Evolutionary conservation across 208 protist species (phyloP).

Genomic region (Trypanosomatidae sp.): DNA sequence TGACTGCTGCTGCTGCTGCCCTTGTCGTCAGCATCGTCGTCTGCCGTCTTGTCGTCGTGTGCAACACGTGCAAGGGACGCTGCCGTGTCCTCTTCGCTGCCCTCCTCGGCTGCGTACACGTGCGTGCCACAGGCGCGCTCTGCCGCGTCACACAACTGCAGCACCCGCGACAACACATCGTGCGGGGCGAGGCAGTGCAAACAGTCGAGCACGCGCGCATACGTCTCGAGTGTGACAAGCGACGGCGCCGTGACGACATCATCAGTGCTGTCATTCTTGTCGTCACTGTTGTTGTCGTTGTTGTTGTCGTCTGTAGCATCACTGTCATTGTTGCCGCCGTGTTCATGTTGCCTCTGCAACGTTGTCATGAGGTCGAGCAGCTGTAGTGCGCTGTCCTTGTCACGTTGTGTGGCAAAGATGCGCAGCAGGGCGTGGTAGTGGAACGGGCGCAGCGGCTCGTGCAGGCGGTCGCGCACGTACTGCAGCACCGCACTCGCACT

Average conservation of each 20-base stretch:
- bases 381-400: conserved; percentile 53
- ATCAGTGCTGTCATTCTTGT: too few species aligned
- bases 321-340: too few species aligned
- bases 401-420: conserved; percentile 56
- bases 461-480: conserved; percentile 63
- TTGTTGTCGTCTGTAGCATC: too few species aligned
- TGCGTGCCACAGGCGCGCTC: conserved; percentile 38
- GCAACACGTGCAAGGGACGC: too few species aligned
- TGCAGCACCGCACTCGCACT: conserved; percentile 48
- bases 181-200: conserved; percentile 41
- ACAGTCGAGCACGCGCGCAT: conserved; percentile 53
- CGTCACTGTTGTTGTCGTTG: too few species aligned
- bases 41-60: too few species aligned
- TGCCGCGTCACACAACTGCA: conserved; percentile 22
- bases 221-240: conserved; percentile 60
- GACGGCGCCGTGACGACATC: too few species aligned
- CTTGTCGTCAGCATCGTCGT: conserved; percentile 14
- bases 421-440: conserved; percentile 78
- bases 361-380: conserved; percentile 63
- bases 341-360: too few species aligned
- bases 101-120: conserved; percentile 10
- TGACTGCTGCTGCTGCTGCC: conserved; percentile 3
- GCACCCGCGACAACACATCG: conserved; percentile 31
- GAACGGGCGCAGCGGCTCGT: conserved; percentile 27
- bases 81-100: conserved; percentile 23